Base-by-base conservation (phyloP, 2,329 filamentous ascomycete species). In the Aspergillus fijiensis region DNA sequence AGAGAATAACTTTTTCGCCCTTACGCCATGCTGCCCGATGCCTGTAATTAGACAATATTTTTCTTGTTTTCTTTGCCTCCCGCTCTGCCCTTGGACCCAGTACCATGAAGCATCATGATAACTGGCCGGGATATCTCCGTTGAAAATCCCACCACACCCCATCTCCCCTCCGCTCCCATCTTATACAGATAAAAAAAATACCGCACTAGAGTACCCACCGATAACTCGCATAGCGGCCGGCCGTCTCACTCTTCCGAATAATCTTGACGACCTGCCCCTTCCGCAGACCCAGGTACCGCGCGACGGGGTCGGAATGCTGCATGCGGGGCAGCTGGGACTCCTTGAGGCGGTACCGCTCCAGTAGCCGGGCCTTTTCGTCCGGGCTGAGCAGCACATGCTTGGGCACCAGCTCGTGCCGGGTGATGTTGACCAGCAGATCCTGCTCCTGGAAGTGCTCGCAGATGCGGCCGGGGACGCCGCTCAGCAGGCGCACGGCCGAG, bases 191-290 rank as follows among this genome's bases (percentile, higher is more conserved):
- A 21, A 21, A 21, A 21, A 21, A 21, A 21, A 21, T 21, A 21
- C 21, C 21, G 21, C 21, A 21, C 21, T 72, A 81, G 57, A 80
- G 81, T 35, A 82, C 84, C 85, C 85, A 88, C 69, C 94, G 84
- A 79, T 99, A 99, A 85, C 92, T 96, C 52, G 95, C 95, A 79
- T 99, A 99, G 56, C 95, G 85, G 63, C 95, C 95, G 14, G 95
- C 95, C 58, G 95, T 99, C 83, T 98, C 95, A 73, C 89, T 93
- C 76, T 89, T 93, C 66, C 95, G 85, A 71, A 99, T 97, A 70
- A 99, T 99, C 86, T 99, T 99, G 71, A 99, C 95, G 3, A 99
- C 93, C 78, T 97, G 91, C 3, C 93, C 92, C 73, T 93, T 85
- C 81, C 90, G 89, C 74, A 99, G 81, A 12, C 95, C 95, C 58